Conservation (phyloP, 1,284 basidiomycete genomes). For the Afroboletus lepidellus region DNA sequence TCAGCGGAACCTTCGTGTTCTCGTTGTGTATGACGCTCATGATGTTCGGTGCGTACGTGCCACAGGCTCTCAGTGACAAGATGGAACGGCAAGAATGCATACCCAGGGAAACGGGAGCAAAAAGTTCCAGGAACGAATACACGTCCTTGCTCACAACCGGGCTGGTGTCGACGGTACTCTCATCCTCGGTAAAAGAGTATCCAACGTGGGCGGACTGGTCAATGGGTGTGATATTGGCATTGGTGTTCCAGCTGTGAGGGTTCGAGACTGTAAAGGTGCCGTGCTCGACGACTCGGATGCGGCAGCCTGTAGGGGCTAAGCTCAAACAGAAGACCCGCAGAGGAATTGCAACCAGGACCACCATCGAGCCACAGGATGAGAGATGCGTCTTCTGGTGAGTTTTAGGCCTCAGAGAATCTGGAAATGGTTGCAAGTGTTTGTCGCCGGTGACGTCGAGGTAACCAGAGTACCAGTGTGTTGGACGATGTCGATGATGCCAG, state of each 20-base stretch:
- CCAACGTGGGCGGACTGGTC: constrained; percentile 90
- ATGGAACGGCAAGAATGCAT: constrained; percentile 67
- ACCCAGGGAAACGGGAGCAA: constrained; percentile 72
- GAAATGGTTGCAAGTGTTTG: constrained; percentile 64
- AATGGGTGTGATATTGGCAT: constrained; percentile 70
- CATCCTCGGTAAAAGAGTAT: constrained; percentile 79
- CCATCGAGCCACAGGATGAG: constrained; percentile 90
- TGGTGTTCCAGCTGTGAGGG: constrained; percentile 73
- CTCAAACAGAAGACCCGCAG: constrained; percentile 80
- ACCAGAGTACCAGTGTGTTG: constrained; percentile 86
- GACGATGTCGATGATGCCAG: too few relatives aligned
- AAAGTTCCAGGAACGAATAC: constrained; percentile 87
- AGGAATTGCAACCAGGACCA: constrained; percentile 78
- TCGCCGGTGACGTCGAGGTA: constrained; percentile 87
- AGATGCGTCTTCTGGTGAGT: constrained; percentile 71
- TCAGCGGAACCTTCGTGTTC: constrained; percentile 56
- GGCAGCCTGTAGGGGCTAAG: constrained; percentile 93
- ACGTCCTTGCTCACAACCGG: constrained; percentile 81
- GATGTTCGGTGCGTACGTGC: constrained; percentile 80
- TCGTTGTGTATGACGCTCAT: constrained; percentile 72
- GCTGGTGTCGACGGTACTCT: constrained; percentile 68
- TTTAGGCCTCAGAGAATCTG: constrained; percentile 85
- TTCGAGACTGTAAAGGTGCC: constrained; percentile 73
- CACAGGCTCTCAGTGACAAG: constrained; percentile 75
- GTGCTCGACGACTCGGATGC: constrained; percentile 60